Evolutionary conservation across 306 rosid genomes (phyloP), one percentile per base, ranked within the genome.

Genomic region (Castanea mollissima): DNA sequence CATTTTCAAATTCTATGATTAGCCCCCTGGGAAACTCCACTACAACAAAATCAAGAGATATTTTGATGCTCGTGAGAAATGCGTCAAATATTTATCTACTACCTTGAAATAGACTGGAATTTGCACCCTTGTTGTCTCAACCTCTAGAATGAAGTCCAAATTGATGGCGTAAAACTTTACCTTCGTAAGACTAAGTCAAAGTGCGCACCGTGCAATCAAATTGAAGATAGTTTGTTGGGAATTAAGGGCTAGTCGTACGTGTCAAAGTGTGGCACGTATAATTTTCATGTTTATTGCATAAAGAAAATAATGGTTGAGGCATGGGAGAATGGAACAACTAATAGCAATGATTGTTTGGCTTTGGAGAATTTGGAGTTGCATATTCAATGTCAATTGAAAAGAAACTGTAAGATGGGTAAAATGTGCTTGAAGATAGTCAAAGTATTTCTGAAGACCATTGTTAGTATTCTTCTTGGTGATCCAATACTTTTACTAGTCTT

Each of bases 201-300:
- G 21, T 73, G 68, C 20, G 34, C 60, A 14, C 73, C 78, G 83
- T 79, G 83, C 57, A 55, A 35, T 5, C 4, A 70, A 21, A 58
- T 31, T 21, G 18, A 31, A 15, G 29, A n/a, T 21, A 16, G 35
- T 20, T 5, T 12, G 0, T 10, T 21, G 16, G 34, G 20, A 0
- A 12, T 19, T 10, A 78, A 51, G 55, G 82, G 82, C 3, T 78
- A 77, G 82, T 71, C 82, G 1, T 78, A 78, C 25, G 67, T 71
- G 3, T 78, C 77, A 2, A 13, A 52, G 57, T 63, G 83, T 31
- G 21, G 51, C 1, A 1, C 21, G 69, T 79, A 79, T 57, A 63
- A 63, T 54, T 29, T 73, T 27, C 74, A 63, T 25, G 83, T 79
- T 13, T 46, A 29, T 65, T 79, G 78, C 72, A 62, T 34, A 4